Conservation (phyloP, 306 rosid species). For the Pyrus communis region DNA sequence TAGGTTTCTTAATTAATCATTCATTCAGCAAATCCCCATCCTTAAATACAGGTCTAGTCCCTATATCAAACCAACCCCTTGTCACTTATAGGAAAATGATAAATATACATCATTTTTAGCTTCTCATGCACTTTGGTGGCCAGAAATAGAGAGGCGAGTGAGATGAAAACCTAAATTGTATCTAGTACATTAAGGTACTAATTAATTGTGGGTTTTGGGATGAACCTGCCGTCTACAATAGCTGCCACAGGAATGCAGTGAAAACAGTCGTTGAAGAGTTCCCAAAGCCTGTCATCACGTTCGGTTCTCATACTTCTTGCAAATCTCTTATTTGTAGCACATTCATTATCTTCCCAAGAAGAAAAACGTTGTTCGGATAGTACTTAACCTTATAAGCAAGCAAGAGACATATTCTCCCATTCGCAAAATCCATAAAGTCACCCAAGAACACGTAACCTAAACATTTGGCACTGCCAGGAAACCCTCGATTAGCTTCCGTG, state of each 20-base stretch:
- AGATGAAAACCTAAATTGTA: too few relatives aligned
- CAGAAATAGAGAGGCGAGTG: too few relatives aligned
- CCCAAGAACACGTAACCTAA: not conserved
- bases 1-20: too few relatives aligned
- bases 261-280: not conserved
- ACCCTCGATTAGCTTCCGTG: not conserved
- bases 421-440: not conserved
- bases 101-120: too few relatives aligned
- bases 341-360: not conserved
- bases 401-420: not conserved
- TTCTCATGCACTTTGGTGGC: too few relatives aligned
- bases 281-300: not conserved
- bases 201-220: not conserved
- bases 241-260: not conserved
- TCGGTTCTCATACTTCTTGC: not conserved
- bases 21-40: too few relatives aligned
- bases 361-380: not conserved
- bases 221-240: not conserved
- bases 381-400: not conserved
- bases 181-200: not conserved
- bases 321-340: not conserved
- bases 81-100: too few relatives aligned
- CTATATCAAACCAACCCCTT: too few relatives aligned
- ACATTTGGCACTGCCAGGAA: not conserved
- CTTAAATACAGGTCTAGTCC: too few relatives aligned